Evolutionary conservation across 495 filamentous ascomycete genomes (phyloP).

Genomic region (Saxophila tyrrhenica): DNA sequence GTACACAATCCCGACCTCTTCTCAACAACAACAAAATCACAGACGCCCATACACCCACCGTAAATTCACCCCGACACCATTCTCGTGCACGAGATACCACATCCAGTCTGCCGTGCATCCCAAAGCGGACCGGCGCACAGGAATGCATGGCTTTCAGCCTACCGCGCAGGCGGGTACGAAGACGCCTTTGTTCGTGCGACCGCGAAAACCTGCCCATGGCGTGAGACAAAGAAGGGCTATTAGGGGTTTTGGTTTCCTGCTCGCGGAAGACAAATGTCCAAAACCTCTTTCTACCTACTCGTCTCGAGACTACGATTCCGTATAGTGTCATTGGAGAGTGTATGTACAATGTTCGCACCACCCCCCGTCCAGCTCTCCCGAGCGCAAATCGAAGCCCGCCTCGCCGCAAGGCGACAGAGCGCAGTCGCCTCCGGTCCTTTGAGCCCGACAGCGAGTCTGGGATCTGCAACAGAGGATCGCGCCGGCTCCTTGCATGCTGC

Average conservation of each 20-base stretch:
- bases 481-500: neutral
- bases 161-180: neutral
- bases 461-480: neutral
- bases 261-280: neutral
- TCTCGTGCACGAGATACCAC: no score
- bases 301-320: neutral
- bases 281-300: neutral
- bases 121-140: neutral
- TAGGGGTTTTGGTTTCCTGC: neutral
- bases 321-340: neutral
- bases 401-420: slow-evolving; percentile 2
- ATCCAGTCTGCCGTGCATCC: no score
- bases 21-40: no score
- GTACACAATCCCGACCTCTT: no score
- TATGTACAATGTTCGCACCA: slow-evolving; percentile 14
- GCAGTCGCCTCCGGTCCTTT: neutral
- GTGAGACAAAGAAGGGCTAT: neutral
- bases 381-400: slow-evolving; percentile 11
- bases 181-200: slow-evolving; percentile 7
- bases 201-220: slow-evolving; percentile 5
- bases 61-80: no score
- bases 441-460: neutral
- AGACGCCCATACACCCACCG: no score
- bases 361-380: slow-evolving; percentile 13
- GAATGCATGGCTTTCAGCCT: slow-evolving; percentile 8